phyloP scores from a whole-genome alignment of 768 basidiomycete genomes.

The Serendipita sp. region DNA sequence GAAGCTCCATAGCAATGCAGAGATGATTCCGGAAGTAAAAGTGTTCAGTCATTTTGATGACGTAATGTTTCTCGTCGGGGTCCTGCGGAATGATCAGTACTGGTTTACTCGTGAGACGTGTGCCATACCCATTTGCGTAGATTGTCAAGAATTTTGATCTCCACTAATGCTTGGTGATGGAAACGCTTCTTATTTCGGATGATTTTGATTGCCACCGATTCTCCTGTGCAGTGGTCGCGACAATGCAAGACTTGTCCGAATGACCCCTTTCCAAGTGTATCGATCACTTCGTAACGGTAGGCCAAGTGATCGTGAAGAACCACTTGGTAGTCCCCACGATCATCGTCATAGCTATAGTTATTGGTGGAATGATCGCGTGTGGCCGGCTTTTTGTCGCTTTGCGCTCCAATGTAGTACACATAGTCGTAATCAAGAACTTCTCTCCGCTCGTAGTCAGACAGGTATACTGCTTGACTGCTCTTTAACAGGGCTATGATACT shows the following conservation, averaged over 20 bases:
- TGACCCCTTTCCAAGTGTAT: slow-evolving; percentile 90
- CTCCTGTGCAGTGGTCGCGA: slow-evolving; percentile 85
- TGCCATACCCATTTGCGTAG: slow-evolving; percentile 78
- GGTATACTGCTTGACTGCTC: slow-evolving; percentile 44
- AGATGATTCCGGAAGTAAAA: slow-evolving; percentile 97
- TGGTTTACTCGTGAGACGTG: neutral
- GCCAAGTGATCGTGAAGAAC: slow-evolving; percentile 84
- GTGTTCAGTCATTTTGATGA: slow-evolving; percentile 95
- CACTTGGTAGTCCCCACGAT: slow-evolving; percentile 90
- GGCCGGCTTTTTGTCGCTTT: slow-evolving; percentile 72
- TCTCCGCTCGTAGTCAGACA: slow-evolving; percentile 79
- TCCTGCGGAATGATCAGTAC: slow-evolving; percentile 40
- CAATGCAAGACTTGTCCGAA: slow-evolving; percentile 96
- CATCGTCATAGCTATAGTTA: slow-evolving; percentile 95
- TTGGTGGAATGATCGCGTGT: slow-evolving; percentile 54
- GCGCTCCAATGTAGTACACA: slow-evolving; percentile 68
- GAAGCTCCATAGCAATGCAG: slow-evolving; percentile 93
- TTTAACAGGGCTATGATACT: slow-evolving; percentile 41
- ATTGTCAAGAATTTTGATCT: slow-evolving; percentile 95
- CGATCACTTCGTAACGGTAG: slow-evolving; percentile 90
- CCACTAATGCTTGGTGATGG: slow-evolving; percentile 96
- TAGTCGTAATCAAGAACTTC: slow-evolving; percentile 78
- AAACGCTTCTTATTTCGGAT: slow-evolving; percentile 99
- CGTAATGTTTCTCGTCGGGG: slow-evolving; percentile 88
- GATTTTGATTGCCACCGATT: slow-evolving; percentile 97